These are phyloP conservation scores for Wickerhamiella qilinensis DNA, from an alignment of 805 yeast genomes.

Conservation along the genomic window DNA sequence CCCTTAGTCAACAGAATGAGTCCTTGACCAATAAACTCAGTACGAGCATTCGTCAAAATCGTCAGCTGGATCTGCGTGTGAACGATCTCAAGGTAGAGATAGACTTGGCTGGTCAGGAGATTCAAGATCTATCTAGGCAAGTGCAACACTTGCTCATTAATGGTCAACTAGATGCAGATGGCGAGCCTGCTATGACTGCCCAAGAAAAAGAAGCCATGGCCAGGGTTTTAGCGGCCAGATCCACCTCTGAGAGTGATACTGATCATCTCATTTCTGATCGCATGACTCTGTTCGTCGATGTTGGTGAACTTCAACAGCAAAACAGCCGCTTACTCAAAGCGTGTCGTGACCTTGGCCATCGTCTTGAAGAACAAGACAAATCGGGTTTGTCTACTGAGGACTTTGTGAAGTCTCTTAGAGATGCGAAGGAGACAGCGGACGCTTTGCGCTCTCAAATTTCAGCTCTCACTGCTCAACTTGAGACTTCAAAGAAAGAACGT, in stretches of 20 bases:
- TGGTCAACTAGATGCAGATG: slow-evolving; percentile 38
- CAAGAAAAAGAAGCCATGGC: slow-evolving; percentile 53
- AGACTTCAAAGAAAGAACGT: slow-evolving; percentile 45
- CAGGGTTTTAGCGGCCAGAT: slow-evolving; percentile 29
- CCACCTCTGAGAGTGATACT: slow-evolving; percentile 40
- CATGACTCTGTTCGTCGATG: slow-evolving; percentile 50
- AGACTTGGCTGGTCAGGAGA: slow-evolving; percentile 35
- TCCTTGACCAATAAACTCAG: slow-evolving; percentile 22
- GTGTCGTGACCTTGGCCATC: slow-evolving; percentile 54
- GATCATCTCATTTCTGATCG: slow-evolving; percentile 57
- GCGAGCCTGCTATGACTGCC: slow-evolving; percentile 44
- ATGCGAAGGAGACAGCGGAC: slow-evolving; percentile 22
- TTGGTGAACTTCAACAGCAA: slow-evolving; percentile 53
- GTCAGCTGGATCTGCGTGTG: slow-evolving; percentile 20
- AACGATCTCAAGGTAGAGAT: slow-evolving; percentile 33
- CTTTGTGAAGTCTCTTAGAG: slow-evolving; percentile 21
- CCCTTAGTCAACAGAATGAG: slow-evolving; percentile 36
- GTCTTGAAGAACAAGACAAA: slow-evolving; percentile 49
- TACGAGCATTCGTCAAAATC: slow-evolving; percentile 22
- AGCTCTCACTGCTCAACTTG: slow-evolving; percentile 34
- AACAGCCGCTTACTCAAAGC: slow-evolving; percentile 57
- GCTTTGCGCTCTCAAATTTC: slow-evolving; percentile 23
- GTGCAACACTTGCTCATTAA: slow-evolving; percentile 53
- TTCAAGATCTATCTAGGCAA: slow-evolving; percentile 66
- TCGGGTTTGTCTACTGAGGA: slow-evolving; percentile 13